These are phyloP conservation scores for Salpingoeca rosetta DNA, from an alignment of 78 protist genomes.

Conservation along the genomic window DNA sequence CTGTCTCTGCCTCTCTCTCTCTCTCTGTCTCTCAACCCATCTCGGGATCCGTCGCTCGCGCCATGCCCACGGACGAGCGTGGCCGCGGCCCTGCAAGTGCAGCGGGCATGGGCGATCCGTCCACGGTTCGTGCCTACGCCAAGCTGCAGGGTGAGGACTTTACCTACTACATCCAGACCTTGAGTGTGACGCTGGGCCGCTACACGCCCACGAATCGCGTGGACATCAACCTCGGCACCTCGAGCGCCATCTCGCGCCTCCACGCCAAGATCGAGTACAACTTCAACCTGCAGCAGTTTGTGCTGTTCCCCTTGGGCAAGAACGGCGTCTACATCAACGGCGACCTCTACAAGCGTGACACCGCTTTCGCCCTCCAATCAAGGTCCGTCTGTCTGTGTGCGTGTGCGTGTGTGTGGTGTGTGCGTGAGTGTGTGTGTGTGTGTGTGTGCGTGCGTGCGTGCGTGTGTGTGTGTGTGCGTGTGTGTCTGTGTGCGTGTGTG, in stretches of 20 bases:
- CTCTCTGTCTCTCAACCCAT: too few species aligned
- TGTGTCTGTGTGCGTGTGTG: too few species aligned
- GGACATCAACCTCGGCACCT: slow-evolving; percentile 15
- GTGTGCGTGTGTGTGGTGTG: too few species aligned
- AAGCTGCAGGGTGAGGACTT: slow-evolving; percentile 5
- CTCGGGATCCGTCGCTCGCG: too few species aligned
- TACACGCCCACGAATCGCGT: neutral
- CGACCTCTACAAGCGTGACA: neutral
- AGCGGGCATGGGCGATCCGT: too few species aligned
- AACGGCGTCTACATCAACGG: slow-evolving; percentile 20
- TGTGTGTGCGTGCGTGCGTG: too few species aligned
- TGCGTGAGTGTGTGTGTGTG: too few species aligned
- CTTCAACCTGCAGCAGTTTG: slow-evolving; percentile 2
- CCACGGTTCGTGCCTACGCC: neutral
- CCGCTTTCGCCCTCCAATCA: neutral
- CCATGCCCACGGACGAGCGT: too few species aligned
- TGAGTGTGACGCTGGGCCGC: slow-evolving; percentile 26
- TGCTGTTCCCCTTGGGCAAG: slow-evolving; percentile 2
- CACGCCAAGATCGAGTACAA: slow-evolving; percentile 20
- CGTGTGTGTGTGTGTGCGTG: too few species aligned
- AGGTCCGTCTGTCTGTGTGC: neutral
- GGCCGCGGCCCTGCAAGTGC: too few species aligned
- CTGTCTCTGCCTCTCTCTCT: too few species aligned
- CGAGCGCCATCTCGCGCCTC: slow-evolving; percentile 11
- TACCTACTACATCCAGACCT: slow-evolving; percentile 17